A percentile compares a stretch with the other conserved stretches of the same genome.
Conservation (phyloP, 495 filamentous ascomycete genomes). For the Letharia columbiana region DNA sequence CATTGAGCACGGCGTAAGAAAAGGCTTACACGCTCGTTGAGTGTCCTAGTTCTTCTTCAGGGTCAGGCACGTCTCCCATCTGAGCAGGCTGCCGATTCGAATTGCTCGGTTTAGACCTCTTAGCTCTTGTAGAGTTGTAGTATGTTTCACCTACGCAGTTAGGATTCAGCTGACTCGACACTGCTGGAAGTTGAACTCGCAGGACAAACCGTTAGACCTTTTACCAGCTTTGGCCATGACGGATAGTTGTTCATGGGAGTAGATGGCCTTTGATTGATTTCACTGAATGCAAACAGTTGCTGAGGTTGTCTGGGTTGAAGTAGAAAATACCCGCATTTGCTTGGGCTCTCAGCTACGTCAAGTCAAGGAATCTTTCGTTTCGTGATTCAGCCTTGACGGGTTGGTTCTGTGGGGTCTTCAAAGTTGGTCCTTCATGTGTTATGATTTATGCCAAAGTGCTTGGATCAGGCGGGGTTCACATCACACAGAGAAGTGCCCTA, state of each 20-base stretch:
- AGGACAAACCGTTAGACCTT: conserved; percentile 8
- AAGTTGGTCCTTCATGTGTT: neutral
- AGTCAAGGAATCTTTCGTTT: neutral
- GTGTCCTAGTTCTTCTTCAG: conserved; percentile 33
- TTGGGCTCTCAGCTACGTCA: neutral
- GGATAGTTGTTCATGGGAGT: neutral
- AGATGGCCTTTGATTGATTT: no score
- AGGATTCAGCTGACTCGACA: neutral
- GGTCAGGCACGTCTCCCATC: conserved; percentile 23
- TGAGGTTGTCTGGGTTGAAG: neutral
- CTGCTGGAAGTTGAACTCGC: neutral
- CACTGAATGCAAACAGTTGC: neutral
- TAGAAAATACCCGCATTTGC: neutral
- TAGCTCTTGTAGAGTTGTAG: neutral
- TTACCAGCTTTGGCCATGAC: conserved; percentile 14
- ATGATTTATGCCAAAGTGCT: neutral
- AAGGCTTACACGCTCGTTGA: conserved; percentile 29
- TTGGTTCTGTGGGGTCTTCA: neutral
- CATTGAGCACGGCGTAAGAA: neutral
- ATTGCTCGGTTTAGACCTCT: conserved; percentile 5
- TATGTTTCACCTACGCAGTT: conserved; percentile 7
- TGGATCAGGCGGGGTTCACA: neutral
- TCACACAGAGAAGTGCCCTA: neutral
- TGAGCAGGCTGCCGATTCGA: neutral
- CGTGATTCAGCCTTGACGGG: neutral